A percentile compares a stretch with the other conserved stretches of the same genome.
phyloP scores from a whole-genome alignment of 179 eudicot species.

The Drosera spatulata region DNA sequence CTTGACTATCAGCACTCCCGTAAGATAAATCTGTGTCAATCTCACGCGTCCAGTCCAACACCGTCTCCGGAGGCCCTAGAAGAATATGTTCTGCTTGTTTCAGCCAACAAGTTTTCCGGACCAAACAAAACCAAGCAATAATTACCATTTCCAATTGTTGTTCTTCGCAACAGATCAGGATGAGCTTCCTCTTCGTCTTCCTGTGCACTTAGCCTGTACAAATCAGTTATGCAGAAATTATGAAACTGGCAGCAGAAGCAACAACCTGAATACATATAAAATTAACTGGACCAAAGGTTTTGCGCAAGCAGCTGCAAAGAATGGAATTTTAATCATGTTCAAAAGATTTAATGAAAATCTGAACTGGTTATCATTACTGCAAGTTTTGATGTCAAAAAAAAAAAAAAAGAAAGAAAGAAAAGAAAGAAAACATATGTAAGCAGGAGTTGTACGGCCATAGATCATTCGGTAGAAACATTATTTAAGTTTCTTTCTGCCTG shows the following conservation, averaged over 20 bases:
- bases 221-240: neutral
- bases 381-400: no score
- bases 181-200: conserved; percentile 80
- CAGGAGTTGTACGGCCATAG: no score
- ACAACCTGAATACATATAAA: neutral
- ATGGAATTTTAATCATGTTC: no score
- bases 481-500: no score
- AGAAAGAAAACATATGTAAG: no score
- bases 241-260: conserved; percentile 1
- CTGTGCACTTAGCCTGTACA: conserved; percentile 73
- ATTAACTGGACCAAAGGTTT: no score
- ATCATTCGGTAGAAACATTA: no score
- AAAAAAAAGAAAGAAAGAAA: no score
- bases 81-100: conserved; percentile 1
- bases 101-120: no score
- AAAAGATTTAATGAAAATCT: no score
- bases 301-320: no score
- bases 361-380: no score
- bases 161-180: conserved; percentile 54
- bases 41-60: conserved; percentile 95
- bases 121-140: neutral
- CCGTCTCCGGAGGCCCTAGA: conserved; percentile 87
- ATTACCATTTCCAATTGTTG: conserved; percentile 93
- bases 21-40: conserved; percentile 59
- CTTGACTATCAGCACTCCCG: conserved; percentile 64